Base-by-base conservation (phyloP, 768 basidiomycete species). In the Mrakia gelida region DNA sequence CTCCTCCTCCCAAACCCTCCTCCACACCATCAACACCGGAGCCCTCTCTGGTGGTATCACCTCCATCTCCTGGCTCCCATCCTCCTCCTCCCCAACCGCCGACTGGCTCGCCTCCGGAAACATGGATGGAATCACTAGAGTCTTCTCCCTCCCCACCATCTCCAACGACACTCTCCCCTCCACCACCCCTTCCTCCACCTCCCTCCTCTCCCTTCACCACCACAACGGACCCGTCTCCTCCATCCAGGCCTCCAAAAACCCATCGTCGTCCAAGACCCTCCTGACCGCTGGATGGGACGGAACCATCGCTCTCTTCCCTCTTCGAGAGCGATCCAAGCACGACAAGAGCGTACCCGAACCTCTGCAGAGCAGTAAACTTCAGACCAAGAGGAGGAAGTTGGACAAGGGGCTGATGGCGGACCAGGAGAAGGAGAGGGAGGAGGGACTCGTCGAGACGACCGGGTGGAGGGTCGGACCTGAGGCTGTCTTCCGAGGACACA, bases 271-370 rank as follows among this genome's bases (percentile, higher is more conserved):
- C 10, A 65, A 41, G 3, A 88, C 90, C 78, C 85, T 98, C 26
- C 86, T 98, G 49, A 94, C 94, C 0, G 88, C 92, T 0, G 92
- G 92, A 0, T 95, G 94, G 94, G 95, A 99, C 81, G 87, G 89
- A 13, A 86, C 94, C 23, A 87, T 98, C 76, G 93, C 94, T 3
- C 81, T 95, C 7, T 98, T 84, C 77, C 54, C 78, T 11, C 67
- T 85, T 2, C 83, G 83, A 0, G 75, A 77, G 6, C 43, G 38
- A 10, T 38, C 54, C 0, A 81, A 85, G 3, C 92, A 95, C 81
- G 91, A 95, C 45, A 56, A 67, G 18, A 21, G 56, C 11, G 75
- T 73, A 0, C 78, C 78, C 16, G 68, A 43, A 10, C 73, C 75
- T 16, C 54, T 75, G 21, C 68, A 75, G 59, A 67, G 49, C 13